Evolutionary conservation across 2,329 filamentous ascomycete genomes (phyloP).

Genomic region (Colletotrichum lupini): DNA sequence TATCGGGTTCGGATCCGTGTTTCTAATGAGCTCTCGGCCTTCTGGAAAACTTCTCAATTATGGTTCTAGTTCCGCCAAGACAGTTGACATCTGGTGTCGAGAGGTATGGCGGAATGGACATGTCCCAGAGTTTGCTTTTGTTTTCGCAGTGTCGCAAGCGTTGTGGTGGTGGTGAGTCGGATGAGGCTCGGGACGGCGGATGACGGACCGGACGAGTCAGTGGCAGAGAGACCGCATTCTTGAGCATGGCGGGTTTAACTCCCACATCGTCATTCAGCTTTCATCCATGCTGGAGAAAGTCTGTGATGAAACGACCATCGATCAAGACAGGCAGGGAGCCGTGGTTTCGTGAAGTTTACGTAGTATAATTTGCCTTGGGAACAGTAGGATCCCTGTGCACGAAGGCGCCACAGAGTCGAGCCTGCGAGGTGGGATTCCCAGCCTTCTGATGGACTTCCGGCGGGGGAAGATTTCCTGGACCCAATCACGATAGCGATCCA

Average conservation of each 20-base stretch:
- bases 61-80: background rate
- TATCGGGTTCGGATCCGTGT: conserved; percentile 5
- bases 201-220: conserved; percentile 29
- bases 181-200: conserved; percentile 19
- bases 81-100: background rate
- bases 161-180: conserved; percentile 1
- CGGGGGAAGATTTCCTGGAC: background rate
- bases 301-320: background rate
- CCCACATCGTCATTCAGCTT: background rate
- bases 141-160: conserved; percentile 11
- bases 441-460: conserved; percentile 11
- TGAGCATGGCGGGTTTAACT: background rate
- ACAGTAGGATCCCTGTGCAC: background rate
- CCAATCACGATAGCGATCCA: conserved; percentile 1
- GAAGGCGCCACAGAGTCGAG: background rate
- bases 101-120: background rate
- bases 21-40: conserved; percentile 2
- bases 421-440: background rate
- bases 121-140: conserved; percentile 4
- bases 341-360: background rate
- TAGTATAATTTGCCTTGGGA: background rate
- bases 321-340: background rate
- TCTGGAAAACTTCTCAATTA: conserved; percentile 3
- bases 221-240: background rate
- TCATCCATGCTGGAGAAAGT: background rate